Evolutionary conservation across 768 basidiomycete genomes (phyloP).

Genomic region (Saitozyma sp.): DNA sequence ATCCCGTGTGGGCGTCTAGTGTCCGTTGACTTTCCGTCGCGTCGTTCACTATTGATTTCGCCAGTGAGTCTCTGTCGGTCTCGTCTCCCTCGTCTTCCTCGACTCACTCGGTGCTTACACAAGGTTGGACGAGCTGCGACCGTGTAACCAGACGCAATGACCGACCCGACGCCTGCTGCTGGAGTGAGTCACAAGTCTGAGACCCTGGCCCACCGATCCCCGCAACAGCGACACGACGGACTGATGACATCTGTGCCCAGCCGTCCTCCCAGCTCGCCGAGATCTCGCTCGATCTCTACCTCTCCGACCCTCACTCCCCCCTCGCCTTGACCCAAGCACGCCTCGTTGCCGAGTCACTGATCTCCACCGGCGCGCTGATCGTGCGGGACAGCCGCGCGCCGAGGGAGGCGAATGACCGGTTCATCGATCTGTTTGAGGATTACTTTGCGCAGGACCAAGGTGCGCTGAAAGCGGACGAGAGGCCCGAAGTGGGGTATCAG

Average conservation of each 20-base stretch:
- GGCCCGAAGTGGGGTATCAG: conserved; percentile 84
- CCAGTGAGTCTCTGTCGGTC: too few relatives aligned
- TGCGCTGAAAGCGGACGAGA: conserved; percentile 71
- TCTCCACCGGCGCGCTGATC: conserved; percentile 80
- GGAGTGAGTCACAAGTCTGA: too few relatives aligned
- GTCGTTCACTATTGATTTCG: too few relatives aligned
- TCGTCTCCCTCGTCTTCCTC: too few relatives aligned
- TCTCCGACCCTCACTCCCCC: conserved; percentile 28
- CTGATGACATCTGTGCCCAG: conserved; percentile 1
- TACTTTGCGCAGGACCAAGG: conserved; percentile 77
- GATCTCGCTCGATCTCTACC: conserved; percentile 41
- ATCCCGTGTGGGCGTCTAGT: too few relatives aligned
- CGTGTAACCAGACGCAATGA: too few relatives aligned
- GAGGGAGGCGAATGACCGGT: conserved; percentile 74
- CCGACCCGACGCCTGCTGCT: too few relatives aligned
- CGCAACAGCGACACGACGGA: too few relatives aligned
- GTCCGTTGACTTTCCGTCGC: too few relatives aligned
- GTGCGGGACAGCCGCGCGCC: conserved; percentile 81
- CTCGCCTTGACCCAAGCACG: conserved; percentile 17
- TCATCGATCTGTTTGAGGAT: conserved; percentile 88
- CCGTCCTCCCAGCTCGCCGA: conserved; percentile 12
- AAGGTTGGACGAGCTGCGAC: too few relatives aligned
- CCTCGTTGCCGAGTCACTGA: conserved; percentile 77
- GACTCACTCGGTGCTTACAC: too few relatives aligned
- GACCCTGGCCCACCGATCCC: too few relatives aligned